phyloP scores from a whole-genome alignment of 495 filamentous ascomycete genomes.

The Lasiosphaeria ovina region DNA sequence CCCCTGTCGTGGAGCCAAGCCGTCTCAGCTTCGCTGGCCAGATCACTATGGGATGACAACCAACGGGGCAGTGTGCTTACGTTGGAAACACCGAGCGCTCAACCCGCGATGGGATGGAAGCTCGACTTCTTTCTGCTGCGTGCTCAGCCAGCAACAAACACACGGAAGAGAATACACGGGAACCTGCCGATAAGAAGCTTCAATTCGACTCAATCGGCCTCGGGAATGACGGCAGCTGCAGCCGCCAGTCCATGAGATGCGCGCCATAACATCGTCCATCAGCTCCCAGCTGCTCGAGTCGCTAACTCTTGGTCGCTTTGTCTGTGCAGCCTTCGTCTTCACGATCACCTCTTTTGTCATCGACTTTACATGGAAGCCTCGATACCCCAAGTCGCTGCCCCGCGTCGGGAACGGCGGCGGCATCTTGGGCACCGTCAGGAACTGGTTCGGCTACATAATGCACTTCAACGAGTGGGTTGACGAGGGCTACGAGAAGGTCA shows the following conservation, averaged over 20 bases:
- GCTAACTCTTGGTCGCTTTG: conserved; percentile 27
- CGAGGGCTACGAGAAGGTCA: conserved; percentile 37
- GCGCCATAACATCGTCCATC: conserved; percentile 20
- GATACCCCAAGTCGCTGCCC: conserved; percentile 32
- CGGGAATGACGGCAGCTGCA: background rate
- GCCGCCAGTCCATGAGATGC: background rate
- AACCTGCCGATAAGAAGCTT: too few relatives aligned
- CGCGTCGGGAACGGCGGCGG: conserved; percentile 31
- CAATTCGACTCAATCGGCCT: too few relatives aligned
- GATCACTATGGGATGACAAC: too few relatives aligned
- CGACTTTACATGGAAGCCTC: conserved; percentile 34
- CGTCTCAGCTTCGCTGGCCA: too few relatives aligned
- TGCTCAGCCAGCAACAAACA: too few relatives aligned
- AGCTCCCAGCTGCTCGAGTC: conserved; percentile 29
- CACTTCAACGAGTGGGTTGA: conserved; percentile 32
- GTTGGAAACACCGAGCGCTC: too few relatives aligned
- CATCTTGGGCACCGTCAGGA: conserved; percentile 27
- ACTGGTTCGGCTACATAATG: conserved; percentile 29
- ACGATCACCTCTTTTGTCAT: conserved; percentile 31
- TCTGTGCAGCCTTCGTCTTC: conserved; percentile 20
- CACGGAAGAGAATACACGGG: too few relatives aligned
- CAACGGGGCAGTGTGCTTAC: too few relatives aligned
- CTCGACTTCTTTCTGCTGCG: too few relatives aligned
- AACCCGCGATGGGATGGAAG: too few relatives aligned
- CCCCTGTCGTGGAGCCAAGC: too few relatives aligned